Evolutionary conservation across 2,329 filamentous ascomycete species (phyloP), one percentile per base, ranked within the genome.

Genomic region (Exophiala viscosa): DNA sequence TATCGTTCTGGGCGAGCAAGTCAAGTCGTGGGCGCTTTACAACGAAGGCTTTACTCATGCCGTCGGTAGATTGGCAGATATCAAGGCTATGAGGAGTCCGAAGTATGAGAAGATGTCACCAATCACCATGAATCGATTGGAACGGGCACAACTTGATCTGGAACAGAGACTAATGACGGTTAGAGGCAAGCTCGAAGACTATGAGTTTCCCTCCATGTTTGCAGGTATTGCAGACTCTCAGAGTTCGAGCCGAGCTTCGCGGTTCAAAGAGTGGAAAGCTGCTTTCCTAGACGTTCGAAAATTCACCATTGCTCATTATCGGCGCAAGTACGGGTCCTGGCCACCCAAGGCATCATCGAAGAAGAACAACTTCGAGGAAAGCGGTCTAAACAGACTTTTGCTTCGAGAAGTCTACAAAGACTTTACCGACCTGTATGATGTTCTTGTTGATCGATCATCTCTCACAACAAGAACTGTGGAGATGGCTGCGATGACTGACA

Each of bases 11-110:
- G 91, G 88, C 50, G 92, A 99, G 71, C 82, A 82, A 34, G 88
- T 97, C 84, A 85, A 85, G 52, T 95, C 82, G 43, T 82, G 86
- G 63, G 79, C 85, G 6, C 78, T 99, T 2, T 97, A 95, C 71
- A 89, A 88, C 53, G 90, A 96, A 69, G 90, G 89, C 0, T 97
- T 96, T 65, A 84, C 90, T 4, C 93, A 97, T 68, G 90, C 86
- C 0, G 90, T 88, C 8, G 93, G 92, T 45, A 95, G 93, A 69
- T 89, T 80, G 58, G 77, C 92, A 54, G 81, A 88, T 15, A 78
- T 90, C 31, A 82, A 90, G 54, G 78, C 84, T 49, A 71, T 90
- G 42, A 80, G 83, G 39, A 84, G 83, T 45, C 81, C 84, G 0
- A 81, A 93, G 43, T 91, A 84, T 68, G 74, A 78, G 20, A 76